These are phyloP conservation scores for Auriscalpium vulgare DNA, from an alignment of 768 basidiomycete species.

Conservation along the genomic window DNA sequence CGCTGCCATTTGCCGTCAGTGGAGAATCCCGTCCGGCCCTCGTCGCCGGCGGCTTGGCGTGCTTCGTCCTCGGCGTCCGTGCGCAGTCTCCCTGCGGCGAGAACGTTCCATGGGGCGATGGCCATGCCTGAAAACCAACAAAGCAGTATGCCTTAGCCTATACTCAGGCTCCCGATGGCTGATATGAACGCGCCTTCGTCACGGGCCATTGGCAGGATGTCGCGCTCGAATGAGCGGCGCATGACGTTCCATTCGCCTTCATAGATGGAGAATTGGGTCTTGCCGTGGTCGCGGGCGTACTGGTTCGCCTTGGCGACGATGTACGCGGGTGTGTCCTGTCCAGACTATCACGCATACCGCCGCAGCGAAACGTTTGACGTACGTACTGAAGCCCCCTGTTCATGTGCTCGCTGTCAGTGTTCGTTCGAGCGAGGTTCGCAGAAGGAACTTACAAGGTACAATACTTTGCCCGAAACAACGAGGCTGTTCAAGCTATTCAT, in stretches of 20 bases:
- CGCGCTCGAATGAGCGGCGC: constrained; percentile 31
- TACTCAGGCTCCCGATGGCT: neutral
- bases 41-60: constrained; percentile 23
- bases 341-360: neutral
- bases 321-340: constrained; percentile 28
- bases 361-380: neutral
- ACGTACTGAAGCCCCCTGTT: constrained; percentile 8
- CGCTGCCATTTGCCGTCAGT: constrained; percentile 5
- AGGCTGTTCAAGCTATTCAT: constrained; percentile 34
- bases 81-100: constrained; percentile 32
- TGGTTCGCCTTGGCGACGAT: constrained; percentile 29
- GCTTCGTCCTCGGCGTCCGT: constrained; percentile 30
- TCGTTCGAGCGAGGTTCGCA: neutral
- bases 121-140: constrained; percentile 23
- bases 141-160: neutral
- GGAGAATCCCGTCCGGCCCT: constrained; percentile 22
- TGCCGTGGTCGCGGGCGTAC: constrained; percentile 30
- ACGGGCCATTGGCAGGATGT: constrained; percentile 32
- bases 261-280: constrained; percentile 35
- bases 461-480: constrained; percentile 33
- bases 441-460: constrained; percentile 26
- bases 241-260: constrained; percentile 29
- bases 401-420: too few relatives aligned
- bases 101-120: constrained; percentile 35
- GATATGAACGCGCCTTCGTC: constrained; percentile 9